Percentiles rank a stretch among this genome's conserved stretches.
Conservation (phyloP, 768 basidiomycete species). For the Lactifluus subvellereus region DNA sequence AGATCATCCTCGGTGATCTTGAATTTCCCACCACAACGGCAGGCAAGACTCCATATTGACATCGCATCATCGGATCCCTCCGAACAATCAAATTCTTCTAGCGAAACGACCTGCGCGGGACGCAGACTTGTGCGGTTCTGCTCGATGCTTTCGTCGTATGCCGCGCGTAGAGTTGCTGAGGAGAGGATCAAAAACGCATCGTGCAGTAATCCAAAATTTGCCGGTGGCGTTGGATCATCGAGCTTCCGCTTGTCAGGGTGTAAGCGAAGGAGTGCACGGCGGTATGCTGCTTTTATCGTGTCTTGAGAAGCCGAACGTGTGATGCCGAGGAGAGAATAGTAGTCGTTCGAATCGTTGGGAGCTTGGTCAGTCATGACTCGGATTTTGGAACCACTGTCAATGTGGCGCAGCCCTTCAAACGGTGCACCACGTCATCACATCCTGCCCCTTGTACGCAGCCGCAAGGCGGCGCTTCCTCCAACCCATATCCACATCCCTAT, state of each 20-base stretch:
- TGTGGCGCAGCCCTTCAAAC: too few species aligned
- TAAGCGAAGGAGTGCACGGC: constrained; percentile 51
- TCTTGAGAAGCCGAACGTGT: constrained; percentile 41
- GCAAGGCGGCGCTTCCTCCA: too few species aligned
- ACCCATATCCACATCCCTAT: too few species aligned
- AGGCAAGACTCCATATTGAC: constrained; percentile 48
- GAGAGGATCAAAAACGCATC: constrained; percentile 64
- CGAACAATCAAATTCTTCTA: constrained; percentile 54
- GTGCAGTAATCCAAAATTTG: constrained; percentile 50
- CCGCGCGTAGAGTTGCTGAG: constrained; percentile 40
- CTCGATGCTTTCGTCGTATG: constrained; percentile 41
- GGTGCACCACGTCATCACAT: too few species aligned
- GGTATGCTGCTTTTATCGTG: constrained; percentile 69
- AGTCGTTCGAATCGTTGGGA: constrained; percentile 34
- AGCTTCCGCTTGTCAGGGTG: constrained; percentile 55
- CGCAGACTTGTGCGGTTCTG: constrained; percentile 39
- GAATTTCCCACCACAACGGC: constrained; percentile 72
- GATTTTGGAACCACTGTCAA: too few species aligned
- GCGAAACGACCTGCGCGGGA: constrained; percentile 72
- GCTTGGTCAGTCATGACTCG: background rate
- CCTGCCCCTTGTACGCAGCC: too few species aligned
- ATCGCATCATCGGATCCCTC: constrained; percentile 34
- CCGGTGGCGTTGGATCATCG: background rate
- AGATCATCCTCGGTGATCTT: constrained; percentile 50
- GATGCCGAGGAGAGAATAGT: constrained; percentile 55